Conservation (phyloP, 2,329 filamentous ascomycete genomes). For the Anisogramma anomala region DNA sequence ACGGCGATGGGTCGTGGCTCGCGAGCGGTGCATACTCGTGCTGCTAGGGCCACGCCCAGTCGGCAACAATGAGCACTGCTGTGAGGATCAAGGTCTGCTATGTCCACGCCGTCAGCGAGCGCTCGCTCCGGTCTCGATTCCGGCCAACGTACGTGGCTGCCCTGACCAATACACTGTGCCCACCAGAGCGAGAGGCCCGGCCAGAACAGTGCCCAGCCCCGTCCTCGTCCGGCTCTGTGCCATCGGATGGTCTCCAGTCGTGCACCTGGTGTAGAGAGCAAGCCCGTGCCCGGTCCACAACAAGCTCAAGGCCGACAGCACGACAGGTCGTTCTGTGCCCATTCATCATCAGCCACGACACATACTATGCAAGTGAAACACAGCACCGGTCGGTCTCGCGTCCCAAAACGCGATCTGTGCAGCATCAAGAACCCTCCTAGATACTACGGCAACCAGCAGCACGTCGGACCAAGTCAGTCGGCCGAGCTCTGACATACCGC, state of each 20-base stretch:
- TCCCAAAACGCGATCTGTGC: no score
- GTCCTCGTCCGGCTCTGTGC: neutral
- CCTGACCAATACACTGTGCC: constrained; percentile 1
- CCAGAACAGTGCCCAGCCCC: neutral
- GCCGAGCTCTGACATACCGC: no score
- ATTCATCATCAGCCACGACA: neutral
- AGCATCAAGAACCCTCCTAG: no score
- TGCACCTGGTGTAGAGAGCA: neutral
- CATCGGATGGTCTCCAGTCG: neutral
- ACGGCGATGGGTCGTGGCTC: neutral
- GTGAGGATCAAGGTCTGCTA: neutral
- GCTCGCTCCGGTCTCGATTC: neutral
- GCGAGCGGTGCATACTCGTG: neutral
- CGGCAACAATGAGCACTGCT: neutral
- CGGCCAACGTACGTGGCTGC: neutral
- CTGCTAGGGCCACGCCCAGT: neutral
- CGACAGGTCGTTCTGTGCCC: constrained; percentile 1
- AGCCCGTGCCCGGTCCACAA: neutral
- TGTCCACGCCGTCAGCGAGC: neutral
- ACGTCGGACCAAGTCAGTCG: no score
- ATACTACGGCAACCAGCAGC: no score
- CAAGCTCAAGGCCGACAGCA: neutral
- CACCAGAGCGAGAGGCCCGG: neutral
- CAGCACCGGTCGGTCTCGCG: no score
- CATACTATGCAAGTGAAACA: no score